Evolutionary conservation across 1,284 basidiomycete genomes (phyloP).

Genomic region (Moniliophthora roreri): DNA sequence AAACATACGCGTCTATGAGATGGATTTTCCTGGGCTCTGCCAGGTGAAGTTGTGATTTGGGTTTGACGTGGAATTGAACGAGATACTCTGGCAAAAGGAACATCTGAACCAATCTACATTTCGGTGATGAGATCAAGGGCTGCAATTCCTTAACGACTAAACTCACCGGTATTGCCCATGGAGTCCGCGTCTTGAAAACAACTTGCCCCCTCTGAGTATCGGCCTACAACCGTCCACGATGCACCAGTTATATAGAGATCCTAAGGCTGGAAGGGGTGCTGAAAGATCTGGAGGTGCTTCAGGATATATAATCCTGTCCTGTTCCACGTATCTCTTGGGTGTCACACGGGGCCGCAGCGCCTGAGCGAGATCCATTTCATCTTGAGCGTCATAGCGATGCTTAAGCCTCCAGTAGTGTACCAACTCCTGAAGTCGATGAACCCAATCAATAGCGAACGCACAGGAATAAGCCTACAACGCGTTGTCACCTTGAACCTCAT

Average conservation of each 20-base stretch:
- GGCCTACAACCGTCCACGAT: constrained; percentile 71
- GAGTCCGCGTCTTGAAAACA: constrained; percentile 68
- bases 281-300: constrained; percentile 52
- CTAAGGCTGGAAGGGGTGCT: constrained; percentile 53
- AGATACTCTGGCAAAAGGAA: constrained; percentile 68
- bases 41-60: constrained; percentile 49
- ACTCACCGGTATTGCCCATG: constrained; percentile 71
- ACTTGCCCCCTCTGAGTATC: constrained; percentile 67
- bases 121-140: neutral
- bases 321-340: constrained; percentile 44
- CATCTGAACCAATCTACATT: constrained; percentile 60
- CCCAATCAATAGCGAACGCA: constrained; percentile 74
- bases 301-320: constrained; percentile 41
- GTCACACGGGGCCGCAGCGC: constrained; percentile 56
- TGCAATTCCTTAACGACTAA: neutral
- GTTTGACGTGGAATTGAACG: constrained; percentile 58
- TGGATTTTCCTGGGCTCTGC: constrained; percentile 48
- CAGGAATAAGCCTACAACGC: constrained; percentile 57
- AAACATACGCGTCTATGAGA: constrained; percentile 74
- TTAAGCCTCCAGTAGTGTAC: constrained; percentile 76
- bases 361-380: constrained; percentile 78
- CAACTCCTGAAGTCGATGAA: constrained; percentile 66
- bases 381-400: constrained; percentile 66
- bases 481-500: constrained; percentile 3
- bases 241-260: constrained; percentile 80